Base-by-base conservation (phyloP, 306 rosid species). In the Dryas octopetala region DNA sequence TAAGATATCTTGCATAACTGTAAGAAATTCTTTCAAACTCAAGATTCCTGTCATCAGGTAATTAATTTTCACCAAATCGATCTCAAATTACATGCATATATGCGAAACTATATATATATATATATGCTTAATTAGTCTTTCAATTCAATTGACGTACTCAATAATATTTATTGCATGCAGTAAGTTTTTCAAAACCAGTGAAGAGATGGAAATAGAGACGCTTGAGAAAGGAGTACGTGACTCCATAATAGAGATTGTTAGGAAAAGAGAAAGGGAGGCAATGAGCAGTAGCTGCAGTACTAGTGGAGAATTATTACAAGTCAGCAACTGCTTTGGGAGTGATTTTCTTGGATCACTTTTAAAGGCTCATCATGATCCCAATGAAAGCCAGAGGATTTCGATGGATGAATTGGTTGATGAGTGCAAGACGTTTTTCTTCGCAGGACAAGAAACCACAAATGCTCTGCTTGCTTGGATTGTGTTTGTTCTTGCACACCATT, bases 281-380 rank as follows among this genome's bases (percentile, higher is more conserved):
- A 61, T 13, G 75, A 6, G 17, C 6, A 47, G 68, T 5, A 68
- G 16, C 44, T 50, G 51, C 66, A 28, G 2, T 0, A 28, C 32
- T 28, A 28, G 32, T 28, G 32, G 0, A 28, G 32, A 28, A 1
- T 28, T 28, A 28, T 1, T 28, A 28, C 32, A 28, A 28, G 32
- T 28, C 32, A 47, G 68, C 5, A 68, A 26, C 45, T 51, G 59
- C 66, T 74, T 15, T 26, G 83, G 76, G 17, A 54, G 59, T 68
- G 83, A 80, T 69, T 74, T 74, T 71, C 78, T 81, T 46, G 75
- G 81, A 10, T 23, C 55, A 9, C 78, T 76, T 55, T 13, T 81
- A 17, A 71, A 76, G 71, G 78, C 81, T 70, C 48, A 71, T 45
- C 85, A 76, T 52, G 70, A 66, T 66, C 46, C 60, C 62, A 53